A percentile compares a stretch with the other conserved stretches of the same genome.
Evolutionary conservation across 2,329 filamentous ascomycete genomes (phyloP).

Genomic region (Phaeosphaeriaceae sp.): DNA sequence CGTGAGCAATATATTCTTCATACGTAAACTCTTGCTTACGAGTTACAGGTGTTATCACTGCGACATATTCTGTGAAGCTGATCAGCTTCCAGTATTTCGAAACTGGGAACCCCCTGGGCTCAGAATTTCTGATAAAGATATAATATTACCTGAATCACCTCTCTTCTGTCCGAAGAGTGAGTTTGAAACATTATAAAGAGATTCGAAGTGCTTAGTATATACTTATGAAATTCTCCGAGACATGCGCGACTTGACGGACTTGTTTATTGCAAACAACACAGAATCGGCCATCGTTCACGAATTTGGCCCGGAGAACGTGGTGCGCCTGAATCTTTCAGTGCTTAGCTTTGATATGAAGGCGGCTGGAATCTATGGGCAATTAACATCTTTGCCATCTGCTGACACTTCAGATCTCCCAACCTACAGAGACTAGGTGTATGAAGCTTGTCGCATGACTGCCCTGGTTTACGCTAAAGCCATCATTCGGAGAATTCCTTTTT

Average conservation of each 20-base stretch:
- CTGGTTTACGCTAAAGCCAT: constrained; percentile 43
- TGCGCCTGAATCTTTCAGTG: not conserved
- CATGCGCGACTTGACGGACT: constrained; percentile 41
- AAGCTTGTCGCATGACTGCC: constrained; percentile 42
- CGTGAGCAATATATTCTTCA: constrained; percentile 21
- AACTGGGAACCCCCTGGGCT: constrained; percentile 15
- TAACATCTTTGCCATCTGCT: constrained; percentile 31
- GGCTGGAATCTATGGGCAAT: constrained; percentile 20
- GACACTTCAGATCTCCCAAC: constrained; percentile 22
- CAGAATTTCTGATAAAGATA: not conserved
- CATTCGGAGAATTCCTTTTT: constrained; percentile 34
- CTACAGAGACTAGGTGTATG: constrained; percentile 41
- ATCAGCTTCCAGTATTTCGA: constrained; percentile 23
- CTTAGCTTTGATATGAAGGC: constrained; percentile 22
- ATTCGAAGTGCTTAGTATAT: constrained; percentile 25
- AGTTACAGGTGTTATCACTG: constrained; percentile 29
- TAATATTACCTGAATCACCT: constrained; percentile 41
- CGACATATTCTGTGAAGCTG: constrained; percentile 37
- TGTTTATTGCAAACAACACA: constrained; percentile 28
- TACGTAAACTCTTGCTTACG: constrained; percentile 5
- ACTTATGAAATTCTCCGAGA: constrained; percentile 36
- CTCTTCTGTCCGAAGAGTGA: constrained; percentile 35
- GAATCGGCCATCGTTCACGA: constrained; percentile 3
- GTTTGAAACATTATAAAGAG: constrained; percentile 26
- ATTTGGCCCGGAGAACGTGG: constrained; percentile 6